phyloP scores from a whole-genome alignment of 106 monocot species.

The Triglochin maritima region DNA sequence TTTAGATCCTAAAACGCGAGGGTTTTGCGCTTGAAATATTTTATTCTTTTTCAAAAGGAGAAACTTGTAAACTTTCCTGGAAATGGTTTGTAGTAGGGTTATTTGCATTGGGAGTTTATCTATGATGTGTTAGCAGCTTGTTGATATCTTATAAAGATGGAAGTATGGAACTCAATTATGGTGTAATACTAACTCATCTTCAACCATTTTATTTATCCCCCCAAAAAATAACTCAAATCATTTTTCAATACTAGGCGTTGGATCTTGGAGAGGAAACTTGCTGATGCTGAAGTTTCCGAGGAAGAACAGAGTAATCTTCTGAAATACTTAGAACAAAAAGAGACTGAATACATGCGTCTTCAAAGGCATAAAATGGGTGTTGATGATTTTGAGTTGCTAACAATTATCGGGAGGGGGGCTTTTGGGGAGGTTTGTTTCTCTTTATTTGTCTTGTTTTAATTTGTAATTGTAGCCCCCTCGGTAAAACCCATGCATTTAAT shows the following conservation, averaged over 20 bases:
- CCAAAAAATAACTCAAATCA: background rate
- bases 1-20: too few relatives aligned
- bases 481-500: background rate
- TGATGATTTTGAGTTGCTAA: constrained; percentile 68
- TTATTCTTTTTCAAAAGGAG: too few relatives aligned
- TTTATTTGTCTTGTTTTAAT: background rate
- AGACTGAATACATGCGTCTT: constrained; percentile 74
- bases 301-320: constrained; percentile 66
- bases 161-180: background rate
- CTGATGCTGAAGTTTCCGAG: constrained; percentile 76
- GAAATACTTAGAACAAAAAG: constrained; percentile 66
- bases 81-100: too few relatives aligned
- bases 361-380: constrained; percentile 76
- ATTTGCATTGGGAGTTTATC: too few relatives aligned
- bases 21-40: too few relatives aligned
- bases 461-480: background rate
- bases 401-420: constrained; percentile 70
- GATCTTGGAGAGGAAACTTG: constrained; percentile 63
- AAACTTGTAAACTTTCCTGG: too few relatives aligned
- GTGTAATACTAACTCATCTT: background rate
- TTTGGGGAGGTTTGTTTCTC: constrained; percentile 54
- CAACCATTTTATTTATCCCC: background rate
- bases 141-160: too few relatives aligned
- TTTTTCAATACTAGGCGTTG: constrained; percentile 33
- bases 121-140: background rate